A percentile compares a stretch with the other conserved stretches of the same genome.
These are phyloP conservation scores for Metschnikowia arizonensis DNA, from an alignment of 805 yeast genomes.

Conservation along the genomic window DNA sequence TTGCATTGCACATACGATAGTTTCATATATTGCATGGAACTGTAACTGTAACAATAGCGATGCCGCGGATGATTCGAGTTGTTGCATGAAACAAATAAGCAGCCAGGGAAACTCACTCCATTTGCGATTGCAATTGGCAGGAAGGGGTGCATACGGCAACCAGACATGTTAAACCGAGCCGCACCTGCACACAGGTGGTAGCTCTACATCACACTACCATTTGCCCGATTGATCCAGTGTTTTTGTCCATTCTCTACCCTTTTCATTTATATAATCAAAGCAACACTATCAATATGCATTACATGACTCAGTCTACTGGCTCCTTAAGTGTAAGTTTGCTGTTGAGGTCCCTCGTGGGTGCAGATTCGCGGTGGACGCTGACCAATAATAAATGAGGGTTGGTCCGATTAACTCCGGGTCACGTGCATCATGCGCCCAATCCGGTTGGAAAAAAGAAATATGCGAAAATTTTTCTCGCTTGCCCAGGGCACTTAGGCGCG, in stretches of 20 bases:
- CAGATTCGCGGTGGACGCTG: constrained; percentile 1
- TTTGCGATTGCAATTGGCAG: constrained; percentile 1
- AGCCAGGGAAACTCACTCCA: not conserved
- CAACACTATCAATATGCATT: not conserved
- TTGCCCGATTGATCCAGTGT: not conserved
- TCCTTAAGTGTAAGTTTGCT: not conserved
- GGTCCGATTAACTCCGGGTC: constrained; percentile 20
- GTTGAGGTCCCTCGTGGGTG: not conserved
- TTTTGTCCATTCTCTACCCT: not conserved
- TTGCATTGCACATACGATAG: too few relatives aligned
- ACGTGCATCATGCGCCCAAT: constrained; percentile 18
- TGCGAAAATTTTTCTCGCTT: constrained; percentile 14
- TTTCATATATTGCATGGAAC: not conserved
- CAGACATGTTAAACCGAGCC: not conserved
- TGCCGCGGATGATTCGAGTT: constrained; percentile 4
- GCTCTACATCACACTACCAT: constrained; percentile 1
- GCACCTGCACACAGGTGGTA: not conserved
- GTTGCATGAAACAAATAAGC: constrained; percentile 1
- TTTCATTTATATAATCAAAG: not conserved
- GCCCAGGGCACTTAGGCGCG: constrained; percentile 11
- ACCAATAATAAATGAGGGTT: constrained; percentile 12
- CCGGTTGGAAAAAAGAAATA: constrained; percentile 9
- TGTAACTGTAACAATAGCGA: constrained; percentile 3
- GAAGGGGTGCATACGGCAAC: constrained; percentile 1
- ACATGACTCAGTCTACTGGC: not conserved